A percentile compares a stretch with the other conserved stretches of the same genome.
Evolutionary conservation across 2,329 filamentous ascomycete genomes (phyloP).

Genomic region (Juglanconis juglandina): DNA sequence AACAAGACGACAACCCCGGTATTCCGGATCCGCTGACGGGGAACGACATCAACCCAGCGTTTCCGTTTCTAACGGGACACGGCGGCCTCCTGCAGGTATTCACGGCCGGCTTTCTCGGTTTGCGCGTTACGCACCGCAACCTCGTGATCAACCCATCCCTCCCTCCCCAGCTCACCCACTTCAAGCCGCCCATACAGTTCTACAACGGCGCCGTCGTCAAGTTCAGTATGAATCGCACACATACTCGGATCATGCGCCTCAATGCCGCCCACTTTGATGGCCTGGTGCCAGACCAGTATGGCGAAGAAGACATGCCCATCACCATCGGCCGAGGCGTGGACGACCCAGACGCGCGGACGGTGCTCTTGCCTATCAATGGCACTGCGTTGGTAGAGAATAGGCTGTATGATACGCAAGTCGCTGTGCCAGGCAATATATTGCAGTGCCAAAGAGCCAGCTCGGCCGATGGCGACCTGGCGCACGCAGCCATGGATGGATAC

Average conservation of each 20-base stretch:
- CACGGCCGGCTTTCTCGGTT: slow-evolving; percentile 64
- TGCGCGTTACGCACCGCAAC: slow-evolving; percentile 57
- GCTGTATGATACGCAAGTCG: slow-evolving; percentile 46
- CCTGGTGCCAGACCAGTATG: slow-evolving; percentile 13
- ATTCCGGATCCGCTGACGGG: slow-evolving; percentile 44
- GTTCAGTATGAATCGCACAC: slow-evolving; percentile 25
- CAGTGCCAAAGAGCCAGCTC: slow-evolving; percentile 54
- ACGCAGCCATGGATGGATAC: slow-evolving; percentile 61
- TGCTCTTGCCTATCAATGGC: slow-evolving; percentile 39
- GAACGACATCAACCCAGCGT: slow-evolving; percentile 61
- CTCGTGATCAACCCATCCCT: slow-evolving; percentile 62
- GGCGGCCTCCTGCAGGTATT: slow-evolving; percentile 67
- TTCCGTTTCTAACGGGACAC: slow-evolving; percentile 68
- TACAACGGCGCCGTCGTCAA: slow-evolving; percentile 29
- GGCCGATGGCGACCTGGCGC: slow-evolving; percentile 58
- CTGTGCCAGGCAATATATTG: slow-evolving; percentile 50
- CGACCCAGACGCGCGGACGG: slow-evolving; percentile 32
- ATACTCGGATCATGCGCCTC: slow-evolving; percentile 21
- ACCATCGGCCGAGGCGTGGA: slow-evolving; percentile 46
- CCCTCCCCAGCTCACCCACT: slow-evolving; percentile 51
- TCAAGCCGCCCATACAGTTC: slow-evolving; percentile 31
- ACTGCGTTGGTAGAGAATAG: slow-evolving; percentile 53
- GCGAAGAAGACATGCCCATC: slow-evolving; percentile 27
- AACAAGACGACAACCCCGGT: slow-evolving; percentile 57
- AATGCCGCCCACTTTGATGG: slow-evolving; percentile 13